A percentile compares a stretch with the other conserved stretches of the same genome.
Evolutionary conservation across 129 eudicot genomes (phyloP).

Genomic region (Flaveria linearis): DNA sequence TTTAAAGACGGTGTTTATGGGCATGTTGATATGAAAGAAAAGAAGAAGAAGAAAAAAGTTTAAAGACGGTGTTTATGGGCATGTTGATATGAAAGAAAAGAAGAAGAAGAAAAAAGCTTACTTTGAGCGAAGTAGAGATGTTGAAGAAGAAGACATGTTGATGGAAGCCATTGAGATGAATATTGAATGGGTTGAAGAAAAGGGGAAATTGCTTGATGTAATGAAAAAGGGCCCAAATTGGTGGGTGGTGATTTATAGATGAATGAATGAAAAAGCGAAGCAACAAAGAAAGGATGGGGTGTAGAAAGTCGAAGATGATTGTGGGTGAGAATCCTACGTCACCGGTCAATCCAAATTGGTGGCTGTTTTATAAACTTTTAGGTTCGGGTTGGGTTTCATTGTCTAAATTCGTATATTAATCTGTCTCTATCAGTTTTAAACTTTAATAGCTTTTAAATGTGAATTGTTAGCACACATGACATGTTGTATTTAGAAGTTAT

Average conservation of each 20-base stretch:
- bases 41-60: background rate
- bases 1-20: background rate
- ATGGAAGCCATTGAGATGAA: conserved; percentile 54
- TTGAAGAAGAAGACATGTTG: conserved; percentile 62
- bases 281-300: conserved; percentile 30
- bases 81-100: background rate
- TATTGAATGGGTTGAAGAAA: conserved; percentile 4
- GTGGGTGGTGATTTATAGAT: conserved; percentile 30
- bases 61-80: background rate
- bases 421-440: too few relatives aligned
- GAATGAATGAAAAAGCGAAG: conserved; percentile 10
- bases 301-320: conserved; percentile 19
- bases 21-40: background rate
- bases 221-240: conserved; percentile 2
- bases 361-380: too few relatives aligned
- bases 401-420: too few relatives aligned
- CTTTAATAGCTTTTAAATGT: too few relatives aligned
- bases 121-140: conserved; percentile 57
- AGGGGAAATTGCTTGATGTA: background rate
- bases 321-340: conserved; percentile 31
- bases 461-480: too few relatives aligned
- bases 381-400: too few relatives aligned
- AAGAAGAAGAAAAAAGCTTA: conserved; percentile 25
- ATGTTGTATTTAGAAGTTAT: too few relatives aligned
- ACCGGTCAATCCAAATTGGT: conserved; percentile 10